phyloP scores from a whole-genome alignment of 2,329 filamentous ascomycete species.

The Rhinocladiella similis region DNA sequence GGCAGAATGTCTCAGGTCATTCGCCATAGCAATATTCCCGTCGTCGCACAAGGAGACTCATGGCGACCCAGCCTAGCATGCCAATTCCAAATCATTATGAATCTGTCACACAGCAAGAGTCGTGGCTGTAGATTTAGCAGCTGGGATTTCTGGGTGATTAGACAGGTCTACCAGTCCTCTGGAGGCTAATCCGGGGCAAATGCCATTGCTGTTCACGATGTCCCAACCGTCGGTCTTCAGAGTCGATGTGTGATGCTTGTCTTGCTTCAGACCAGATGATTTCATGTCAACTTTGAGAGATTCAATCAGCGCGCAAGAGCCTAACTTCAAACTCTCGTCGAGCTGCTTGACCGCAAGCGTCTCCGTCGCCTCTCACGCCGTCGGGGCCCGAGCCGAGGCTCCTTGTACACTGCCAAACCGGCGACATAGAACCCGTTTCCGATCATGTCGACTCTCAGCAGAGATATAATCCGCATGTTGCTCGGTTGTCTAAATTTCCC shows the following conservation, averaged over 20 bases:
- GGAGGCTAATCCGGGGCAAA: not conserved
- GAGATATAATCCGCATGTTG: conserved; percentile 11
- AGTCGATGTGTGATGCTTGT: conserved; percentile 21
- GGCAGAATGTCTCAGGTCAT: not conserved
- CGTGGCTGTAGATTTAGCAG: not conserved
- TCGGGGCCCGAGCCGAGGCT: no score
- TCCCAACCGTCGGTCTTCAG: conserved; percentile 26
- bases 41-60: not conserved
- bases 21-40: not conserved
- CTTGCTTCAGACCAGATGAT: conserved; percentile 19
- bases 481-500: conserved; percentile 1
- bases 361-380: no score
- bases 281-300: not conserved
- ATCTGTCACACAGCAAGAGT: conserved; percentile 14
- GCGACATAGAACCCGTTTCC: no score
- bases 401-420: no score
- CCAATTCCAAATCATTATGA: conserved; percentile 20
- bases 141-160: no score
- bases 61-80: conserved; percentile 16
- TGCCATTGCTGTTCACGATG: conserved; percentile 26
- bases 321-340: no score
- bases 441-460: not conserved
- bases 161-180: no score
- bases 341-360: no score
- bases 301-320: no score